These are phyloP conservation scores for Ballota nigra DNA, from an alignment of 257 asterid species.

Conservation along the genomic window DNA sequence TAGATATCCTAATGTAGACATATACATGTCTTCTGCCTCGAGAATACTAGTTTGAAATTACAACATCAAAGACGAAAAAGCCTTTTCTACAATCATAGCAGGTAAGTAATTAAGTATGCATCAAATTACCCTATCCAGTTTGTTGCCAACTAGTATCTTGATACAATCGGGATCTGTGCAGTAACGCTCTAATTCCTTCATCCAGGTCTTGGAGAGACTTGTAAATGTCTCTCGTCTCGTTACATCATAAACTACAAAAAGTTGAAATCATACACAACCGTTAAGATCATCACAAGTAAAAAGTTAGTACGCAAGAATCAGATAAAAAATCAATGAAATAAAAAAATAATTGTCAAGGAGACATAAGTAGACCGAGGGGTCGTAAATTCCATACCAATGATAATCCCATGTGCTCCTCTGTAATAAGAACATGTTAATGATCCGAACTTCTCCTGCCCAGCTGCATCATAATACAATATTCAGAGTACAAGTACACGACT, in stretches of 20 bases:
- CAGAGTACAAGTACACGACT: not conserved
- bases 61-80: too few species aligned
- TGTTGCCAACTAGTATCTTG: constrained; percentile 80
- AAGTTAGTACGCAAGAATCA: not conserved
- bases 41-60: not conserved
- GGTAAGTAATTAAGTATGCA: not conserved
- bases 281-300: not conserved
- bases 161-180: constrained; percentile 74
- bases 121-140: constrained; percentile 71
- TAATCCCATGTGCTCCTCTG: constrained; percentile 90
- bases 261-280: not conserved
- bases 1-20: not conserved
- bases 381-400: constrained; percentile 51
- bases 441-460: constrained; percentile 90
- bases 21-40: not conserved
- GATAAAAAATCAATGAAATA: not conserved
- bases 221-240: constrained; percentile 82
- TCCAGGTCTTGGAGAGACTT: constrained; percentile 62
- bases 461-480: constrained; percentile 35
- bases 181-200: constrained; percentile 62
- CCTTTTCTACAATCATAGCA: too few species aligned
- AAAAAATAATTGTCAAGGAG: not conserved
- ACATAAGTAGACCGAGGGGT: not conserved
- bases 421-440: constrained; percentile 70
- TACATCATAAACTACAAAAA: constrained; percentile 64